Percentiles rank a stretch among this genome's conserved stretches.
Evolutionary conservation across 495 filamentous ascomycete species (phyloP).

Genomic region (Oleoguttula mirabilis): DNA sequence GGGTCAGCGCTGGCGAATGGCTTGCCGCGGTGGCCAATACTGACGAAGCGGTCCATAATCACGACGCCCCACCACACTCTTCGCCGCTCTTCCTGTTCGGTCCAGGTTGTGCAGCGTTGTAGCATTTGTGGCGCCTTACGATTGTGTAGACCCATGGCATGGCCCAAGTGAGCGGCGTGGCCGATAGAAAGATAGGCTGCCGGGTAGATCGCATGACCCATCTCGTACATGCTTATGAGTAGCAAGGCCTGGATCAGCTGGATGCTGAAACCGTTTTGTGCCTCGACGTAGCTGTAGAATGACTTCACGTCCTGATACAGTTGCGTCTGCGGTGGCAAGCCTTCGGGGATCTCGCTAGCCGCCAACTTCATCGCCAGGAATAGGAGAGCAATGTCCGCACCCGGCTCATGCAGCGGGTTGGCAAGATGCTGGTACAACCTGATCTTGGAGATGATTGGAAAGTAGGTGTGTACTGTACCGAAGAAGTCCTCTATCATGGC

Average conservation of each 20-base stretch:
- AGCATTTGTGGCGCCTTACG: conserved; percentile 27
- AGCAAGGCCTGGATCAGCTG: conserved; percentile 34
- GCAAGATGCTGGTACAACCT: conserved; percentile 17
- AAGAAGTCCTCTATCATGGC: conserved; percentile 18
- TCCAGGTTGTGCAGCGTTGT: conserved; percentile 31
- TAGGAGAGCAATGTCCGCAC: conserved; percentile 38
- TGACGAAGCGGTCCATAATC: conserved; percentile 37
- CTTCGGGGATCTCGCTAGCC: conserved; percentile 20
- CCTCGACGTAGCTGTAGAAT: conserved; percentile 31
- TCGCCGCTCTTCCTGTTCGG: conserved; percentile 38
- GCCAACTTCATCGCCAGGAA: conserved; percentile 41
- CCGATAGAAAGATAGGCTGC: conserved; percentile 38
- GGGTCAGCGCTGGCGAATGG: conserved; percentile 35
- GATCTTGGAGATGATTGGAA: conserved; percentile 22
- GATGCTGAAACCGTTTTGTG: conserved; percentile 32
- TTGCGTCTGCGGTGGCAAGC: conserved; percentile 23
- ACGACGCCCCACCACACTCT: conserved; percentile 43
- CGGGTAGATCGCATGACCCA: conserved; percentile 39
- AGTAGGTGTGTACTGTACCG: conserved; percentile 12
- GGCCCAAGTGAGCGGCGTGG: conserved; percentile 33
- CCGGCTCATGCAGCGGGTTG: conserved; percentile 32
- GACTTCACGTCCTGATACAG: conserved; percentile 36
- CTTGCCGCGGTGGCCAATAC: conserved; percentile 34
- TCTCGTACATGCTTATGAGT: conserved; percentile 37
- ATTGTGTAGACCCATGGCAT: conserved; percentile 37